Evolutionary conservation across 768 basidiomycete genomes (phyloP), one percentile per base, ranked within the genome.

Genomic region (Kwoniella sp.): DNA sequence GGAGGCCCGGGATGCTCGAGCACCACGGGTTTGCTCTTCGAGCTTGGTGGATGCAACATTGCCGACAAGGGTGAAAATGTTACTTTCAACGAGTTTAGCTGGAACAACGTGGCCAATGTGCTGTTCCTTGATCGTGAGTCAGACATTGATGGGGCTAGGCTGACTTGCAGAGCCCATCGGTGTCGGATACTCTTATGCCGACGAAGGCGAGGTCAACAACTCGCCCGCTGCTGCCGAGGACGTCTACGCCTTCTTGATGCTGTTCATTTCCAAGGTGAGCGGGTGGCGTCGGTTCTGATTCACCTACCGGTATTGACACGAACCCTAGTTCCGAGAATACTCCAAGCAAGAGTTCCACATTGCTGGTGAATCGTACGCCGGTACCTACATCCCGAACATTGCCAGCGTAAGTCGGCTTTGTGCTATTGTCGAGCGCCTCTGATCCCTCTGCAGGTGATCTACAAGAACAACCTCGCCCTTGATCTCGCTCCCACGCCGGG

Each of bases 161-260:
- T 52, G 62, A 66, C 53, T 22, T 19, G 12, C 17, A 66, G 64
- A 76, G 67, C 92, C 92, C 17, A 81, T 92, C 61, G 83, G 86
- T 50, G 92, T 95, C 32, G 92, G 93, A 27, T 93, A 80, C 76
- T 91, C 88, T 0, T 96, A 92, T 69, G 57, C 73, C 15, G 72
- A 71, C 11, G 84, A 86, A 32, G 84, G 84, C 31, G 58, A 56
- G 1, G 86, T 96, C 43, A 81, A 83, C 74, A 88, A 81, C 38
- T 87, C 84, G 48, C 89, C 89, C 3, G 83, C 84, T 19, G 89
- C 89, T 2, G 93, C 88, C 17, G 81, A 87, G 74, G 92, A 98
- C 55, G 89, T 99, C 11, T 77, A 75, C 54, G 71, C 75, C 19
- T 76, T 77, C 70, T 62, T 76, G 53, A 60, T 50, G 14, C 49